phyloP scores from a whole-genome alignment of 2,329 filamentous ascomycete genomes.

The Fonsecaea multimorphosa region DNA sequence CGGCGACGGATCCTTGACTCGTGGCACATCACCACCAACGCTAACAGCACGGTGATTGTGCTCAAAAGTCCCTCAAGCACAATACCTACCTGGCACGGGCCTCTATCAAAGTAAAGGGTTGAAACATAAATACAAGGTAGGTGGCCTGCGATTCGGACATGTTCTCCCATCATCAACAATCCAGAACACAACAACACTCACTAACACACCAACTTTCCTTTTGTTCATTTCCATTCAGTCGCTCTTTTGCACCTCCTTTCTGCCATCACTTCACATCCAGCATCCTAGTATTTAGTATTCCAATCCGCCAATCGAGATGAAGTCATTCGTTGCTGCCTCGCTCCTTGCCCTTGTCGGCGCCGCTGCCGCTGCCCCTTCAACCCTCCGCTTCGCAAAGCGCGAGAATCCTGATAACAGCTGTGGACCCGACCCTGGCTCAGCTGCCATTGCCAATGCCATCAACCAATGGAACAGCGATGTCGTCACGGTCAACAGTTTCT shows the following conservation, averaged over 20 bases:
- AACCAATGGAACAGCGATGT: constrained; percentile 29
- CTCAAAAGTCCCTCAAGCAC: not conserved
- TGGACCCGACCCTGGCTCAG: constrained; percentile 15
- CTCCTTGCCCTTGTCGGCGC: constrained; percentile 23
- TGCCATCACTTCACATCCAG: not conserved
- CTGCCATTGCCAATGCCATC: constrained; percentile 22
- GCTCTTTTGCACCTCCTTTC: not conserved
- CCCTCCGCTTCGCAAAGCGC: constrained; percentile 28
- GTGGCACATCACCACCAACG: not conserved
- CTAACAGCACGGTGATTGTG: not conserved
- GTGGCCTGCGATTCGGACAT: not conserved
- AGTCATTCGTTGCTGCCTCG: constrained; percentile 24
- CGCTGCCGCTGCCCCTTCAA: constrained; percentile 19
- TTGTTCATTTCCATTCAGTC: not conserved
- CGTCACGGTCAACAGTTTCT: constrained; percentile 25
- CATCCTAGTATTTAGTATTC: not conserved
- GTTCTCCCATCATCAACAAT: not conserved
- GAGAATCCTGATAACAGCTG: constrained; percentile 20
- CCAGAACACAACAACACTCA: not conserved
- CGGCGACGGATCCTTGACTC: not conserved
- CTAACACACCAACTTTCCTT: not conserved
- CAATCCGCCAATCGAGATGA: constrained; percentile 14
- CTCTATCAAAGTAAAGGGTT: not conserved
- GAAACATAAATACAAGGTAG: not conserved
- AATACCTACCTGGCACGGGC: not conserved